Evolutionary conservation across 1,284 basidiomycete species (phyloP).

Genomic region (Coriolopsis trogii): DNA sequence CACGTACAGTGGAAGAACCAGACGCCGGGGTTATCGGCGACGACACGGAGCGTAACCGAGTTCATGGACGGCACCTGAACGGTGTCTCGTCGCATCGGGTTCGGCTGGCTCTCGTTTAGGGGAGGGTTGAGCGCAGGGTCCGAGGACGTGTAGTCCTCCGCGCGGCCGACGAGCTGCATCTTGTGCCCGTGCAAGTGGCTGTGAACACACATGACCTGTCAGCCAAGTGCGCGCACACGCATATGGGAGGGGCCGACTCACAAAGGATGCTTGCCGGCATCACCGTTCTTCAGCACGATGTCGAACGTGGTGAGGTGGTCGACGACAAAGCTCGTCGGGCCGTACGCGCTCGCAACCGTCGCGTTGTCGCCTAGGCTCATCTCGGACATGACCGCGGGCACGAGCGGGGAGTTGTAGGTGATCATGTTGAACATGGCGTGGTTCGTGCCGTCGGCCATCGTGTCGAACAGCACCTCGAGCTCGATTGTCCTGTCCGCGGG

Average conservation of each 20-base stretch:
- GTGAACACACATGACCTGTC: background rate
- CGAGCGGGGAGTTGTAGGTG: slow-evolving; percentile 69
- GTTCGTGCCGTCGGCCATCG: slow-evolving; percentile 81
- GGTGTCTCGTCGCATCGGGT: slow-evolving; percentile 88
- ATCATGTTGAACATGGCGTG: slow-evolving; percentile 74
- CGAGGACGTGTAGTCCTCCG: slow-evolving; percentile 73
- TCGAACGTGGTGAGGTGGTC: slow-evolving; percentile 80
- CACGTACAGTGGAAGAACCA: slow-evolving; percentile 81
- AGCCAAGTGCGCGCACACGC: background rate
- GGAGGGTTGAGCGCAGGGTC: slow-evolving; percentile 85
- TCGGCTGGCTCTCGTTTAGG: slow-evolving; percentile 70
- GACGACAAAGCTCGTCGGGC: slow-evolving; percentile 75
- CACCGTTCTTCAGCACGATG: slow-evolving; percentile 81
- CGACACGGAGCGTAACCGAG: slow-evolving; percentile 67
- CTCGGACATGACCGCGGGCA: slow-evolving; percentile 77
- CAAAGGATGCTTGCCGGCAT: slow-evolving; percentile 82
- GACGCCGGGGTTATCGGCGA: slow-evolving; percentile 82
- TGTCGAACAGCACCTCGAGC: slow-evolving; percentile 64
- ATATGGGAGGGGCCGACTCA: slow-evolving; percentile 37
- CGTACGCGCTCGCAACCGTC: slow-evolving; percentile 72
- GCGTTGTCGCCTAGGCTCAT: slow-evolving; percentile 79
- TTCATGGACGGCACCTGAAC: slow-evolving; percentile 63
- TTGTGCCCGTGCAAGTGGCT: slow-evolving; percentile 87
- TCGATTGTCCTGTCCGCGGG: slow-evolving; percentile 55
- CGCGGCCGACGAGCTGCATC: slow-evolving; percentile 77